A percentile compares a stretch with the other conserved stretches of the same genome.
Evolutionary conservation across 495 filamentous ascomycete species (phyloP).

Genomic region (Penicillium lividum): DNA sequence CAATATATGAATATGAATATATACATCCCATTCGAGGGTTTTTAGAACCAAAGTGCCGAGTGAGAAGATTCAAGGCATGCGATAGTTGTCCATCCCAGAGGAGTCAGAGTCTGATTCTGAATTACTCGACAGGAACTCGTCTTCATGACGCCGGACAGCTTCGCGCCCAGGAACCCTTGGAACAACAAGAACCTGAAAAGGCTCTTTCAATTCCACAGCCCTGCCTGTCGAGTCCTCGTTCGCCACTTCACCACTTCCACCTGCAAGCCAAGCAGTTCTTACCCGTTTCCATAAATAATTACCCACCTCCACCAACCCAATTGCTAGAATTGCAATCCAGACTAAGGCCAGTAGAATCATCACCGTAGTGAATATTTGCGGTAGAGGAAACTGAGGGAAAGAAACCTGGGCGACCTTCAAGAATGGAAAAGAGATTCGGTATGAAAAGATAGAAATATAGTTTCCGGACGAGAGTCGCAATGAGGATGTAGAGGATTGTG

Average conservation of each 20-base stretch:
- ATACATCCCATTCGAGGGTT: background rate
- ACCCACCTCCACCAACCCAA: conserved; percentile 29
- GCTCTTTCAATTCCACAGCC: conserved; percentile 13
- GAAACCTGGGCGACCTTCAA: conserved; percentile 13
- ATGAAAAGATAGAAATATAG: conserved; percentile 18
- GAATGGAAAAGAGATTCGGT: conserved; percentile 18
- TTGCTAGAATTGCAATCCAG: conserved; percentile 29
- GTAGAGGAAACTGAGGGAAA: conserved; percentile 14
- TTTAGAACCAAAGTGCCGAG: background rate
- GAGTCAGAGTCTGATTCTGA: conserved; percentile 11
- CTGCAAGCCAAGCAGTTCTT: background rate
- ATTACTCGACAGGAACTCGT: background rate
- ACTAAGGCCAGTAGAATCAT: conserved; percentile 26
- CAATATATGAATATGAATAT: background rate
- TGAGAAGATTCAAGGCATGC: conserved; percentile 3
- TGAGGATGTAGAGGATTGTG: conserved; percentile 1
- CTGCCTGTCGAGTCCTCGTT: background rate
- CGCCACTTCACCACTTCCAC: conserved; percentile 1
- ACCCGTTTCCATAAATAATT: conserved; percentile 24
- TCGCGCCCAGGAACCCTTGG: background rate
- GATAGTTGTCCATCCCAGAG: conserved; percentile 20
- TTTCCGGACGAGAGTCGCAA: conserved; percentile 10
- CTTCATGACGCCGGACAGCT: background rate
- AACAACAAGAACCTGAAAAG: conserved; percentile 6
- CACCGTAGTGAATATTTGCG: conserved; percentile 21